A percentile compares a stretch with the other conserved stretches of the same genome.
phyloP scores from a whole-genome alignment of 2,329 filamentous ascomycete species.

The Cladobotryum mycophilum region DNA sequence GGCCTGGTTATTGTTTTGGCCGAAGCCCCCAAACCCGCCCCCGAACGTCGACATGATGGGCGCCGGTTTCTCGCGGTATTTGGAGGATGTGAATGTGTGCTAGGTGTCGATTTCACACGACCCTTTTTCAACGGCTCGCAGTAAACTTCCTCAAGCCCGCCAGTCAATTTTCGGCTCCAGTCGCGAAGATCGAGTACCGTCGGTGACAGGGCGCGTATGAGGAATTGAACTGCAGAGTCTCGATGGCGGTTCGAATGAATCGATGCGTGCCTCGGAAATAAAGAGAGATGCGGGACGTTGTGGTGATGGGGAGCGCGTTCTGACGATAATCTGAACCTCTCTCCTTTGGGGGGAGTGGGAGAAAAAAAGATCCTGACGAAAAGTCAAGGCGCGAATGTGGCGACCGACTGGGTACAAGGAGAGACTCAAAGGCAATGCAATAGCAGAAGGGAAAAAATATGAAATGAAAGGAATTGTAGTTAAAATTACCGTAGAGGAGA shows the following conservation, averaged over 20 bases:
- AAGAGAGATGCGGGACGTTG: too few species aligned
- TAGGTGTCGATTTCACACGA: constrained; percentile 11
- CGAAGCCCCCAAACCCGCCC: constrained; percentile 51
- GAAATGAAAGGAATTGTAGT: constrained; percentile 6
- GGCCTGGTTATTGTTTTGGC: constrained; percentile 37
- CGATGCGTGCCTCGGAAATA: too few species aligned
- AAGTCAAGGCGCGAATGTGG: constrained; percentile 8
- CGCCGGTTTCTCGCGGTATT: constrained; percentile 16
- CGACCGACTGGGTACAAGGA: constrained; percentile 1
- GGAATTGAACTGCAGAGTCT: not conserved
- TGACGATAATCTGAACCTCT: not conserved
- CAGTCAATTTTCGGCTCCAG: too few species aligned
- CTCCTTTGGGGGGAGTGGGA: not conserved
- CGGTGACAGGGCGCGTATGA: not conserved
- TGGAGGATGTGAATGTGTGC: constrained; percentile 11
- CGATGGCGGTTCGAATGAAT: too few species aligned
- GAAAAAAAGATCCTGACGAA: not conserved
- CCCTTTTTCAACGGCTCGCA: constrained; percentile 4
- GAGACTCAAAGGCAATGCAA: constrained; percentile 1
- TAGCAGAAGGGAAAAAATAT: constrained; percentile 15
- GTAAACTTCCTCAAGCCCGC: not conserved
- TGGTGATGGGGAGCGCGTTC: too few species aligned
- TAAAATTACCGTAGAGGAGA: constrained; percentile 12
- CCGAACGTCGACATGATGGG: constrained; percentile 50
- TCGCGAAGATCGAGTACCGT: not conserved